Evolutionary conservation across 1,284 basidiomycete genomes (phyloP), one percentile per base, ranked within the genome.

Genomic region (Stereum hirsutum): DNA sequence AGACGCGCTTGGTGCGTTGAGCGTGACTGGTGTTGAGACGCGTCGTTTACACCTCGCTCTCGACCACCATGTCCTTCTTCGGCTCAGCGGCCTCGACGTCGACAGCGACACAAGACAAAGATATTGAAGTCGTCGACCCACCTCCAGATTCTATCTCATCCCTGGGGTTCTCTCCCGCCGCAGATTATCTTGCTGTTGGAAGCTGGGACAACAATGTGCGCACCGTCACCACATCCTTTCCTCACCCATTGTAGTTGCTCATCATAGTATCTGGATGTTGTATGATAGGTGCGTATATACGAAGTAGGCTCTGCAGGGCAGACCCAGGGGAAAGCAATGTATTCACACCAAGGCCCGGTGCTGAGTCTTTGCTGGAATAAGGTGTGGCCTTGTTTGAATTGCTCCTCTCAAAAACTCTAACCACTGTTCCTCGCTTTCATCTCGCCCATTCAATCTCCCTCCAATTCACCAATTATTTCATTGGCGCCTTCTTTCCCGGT

Each of bases 281-380:
- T 43, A 21, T 12, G 28, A 4, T 43, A 78, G 75, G 77, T 81
- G 14, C 69, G 78, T 25, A 71, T 81, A 36, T 81, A 81, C 52
- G 77, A 81, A 58, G 70, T 81, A 27, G 71, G 69, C 2, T 61
- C 69, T 36, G 68, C 61, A 43, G 75, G 76, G 1, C 76, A 78
- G 52, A 73, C 73, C 5, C 78, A 85, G 55, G 81, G 86, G 15
- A 89, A 89, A 62, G 89, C 89, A 0, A 81, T 85, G 72, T 91
- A 89, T 58, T 63, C 69, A 20, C 92, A 95, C 59, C 81, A 89
- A 55, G 88, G 74, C 0, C 89, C 91, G 0, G 88, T 90, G 2
- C 60, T 95, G 48, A 81, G 81, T 50, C 74, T 91, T 5, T 82
- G 80, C 53, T 94, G 90, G 90, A 86, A 81, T 58, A 82, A 81